Percentiles rank a stretch among this genome's conserved stretches.
These are phyloP conservation scores for Epichloe baconii DNA, from an alignment of 2,329 filamentous ascomycete genomes.

Conservation along the genomic window DNA sequence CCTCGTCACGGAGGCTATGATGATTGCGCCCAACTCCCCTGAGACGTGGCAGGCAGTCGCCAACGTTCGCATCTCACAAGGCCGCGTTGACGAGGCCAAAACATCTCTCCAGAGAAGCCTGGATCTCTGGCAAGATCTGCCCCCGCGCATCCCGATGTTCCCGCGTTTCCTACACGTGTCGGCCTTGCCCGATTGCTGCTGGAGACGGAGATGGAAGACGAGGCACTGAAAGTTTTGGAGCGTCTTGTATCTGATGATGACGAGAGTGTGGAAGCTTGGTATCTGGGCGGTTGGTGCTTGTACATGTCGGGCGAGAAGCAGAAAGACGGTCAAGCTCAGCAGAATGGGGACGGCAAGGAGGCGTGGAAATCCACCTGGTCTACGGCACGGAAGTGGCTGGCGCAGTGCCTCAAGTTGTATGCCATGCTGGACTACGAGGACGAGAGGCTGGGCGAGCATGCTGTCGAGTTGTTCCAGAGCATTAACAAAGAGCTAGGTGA, in stretches of 20 bases:
- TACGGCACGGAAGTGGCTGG: slow-evolving; percentile 71
- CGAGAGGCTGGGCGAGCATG: slow-evolving; percentile 62
- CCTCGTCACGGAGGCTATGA: slow-evolving; percentile 78
- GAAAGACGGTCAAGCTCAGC: slow-evolving; percentile 23
- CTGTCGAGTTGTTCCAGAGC: slow-evolving; percentile 52
- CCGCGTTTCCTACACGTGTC: slow-evolving; percentile 77
- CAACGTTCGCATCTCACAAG: slow-evolving; percentile 84
- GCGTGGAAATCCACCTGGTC: slow-evolving; percentile 51
- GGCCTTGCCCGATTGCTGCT: slow-evolving; percentile 75
- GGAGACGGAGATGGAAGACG: slow-evolving; percentile 75
- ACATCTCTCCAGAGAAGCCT: slow-evolving; percentile 69
- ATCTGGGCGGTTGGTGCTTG: slow-evolving; percentile 88
- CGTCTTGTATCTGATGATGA: slow-evolving; percentile 80
- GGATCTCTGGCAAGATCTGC: slow-evolving; percentile 68
- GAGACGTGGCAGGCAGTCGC: slow-evolving; percentile 95
- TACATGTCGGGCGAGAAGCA: slow-evolving; percentile 65
- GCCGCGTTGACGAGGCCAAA: slow-evolving; percentile 63
- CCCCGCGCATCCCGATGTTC: slow-evolving; percentile 60
- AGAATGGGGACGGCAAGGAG: slow-evolving; percentile 17
- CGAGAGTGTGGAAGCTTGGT: slow-evolving; percentile 90
- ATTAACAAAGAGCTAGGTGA: slow-evolving; percentile 54
- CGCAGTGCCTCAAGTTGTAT: slow-evolving; percentile 70
- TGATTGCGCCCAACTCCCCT: slow-evolving; percentile 62
- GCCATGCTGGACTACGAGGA: slow-evolving; percentile 72
- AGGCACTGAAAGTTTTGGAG: slow-evolving; percentile 76